Evolutionary conservation across 768 basidiomycete genomes (phyloP), one percentile per base, ranked within the genome.

Genomic region (Hygrocybe coccinea): DNA sequence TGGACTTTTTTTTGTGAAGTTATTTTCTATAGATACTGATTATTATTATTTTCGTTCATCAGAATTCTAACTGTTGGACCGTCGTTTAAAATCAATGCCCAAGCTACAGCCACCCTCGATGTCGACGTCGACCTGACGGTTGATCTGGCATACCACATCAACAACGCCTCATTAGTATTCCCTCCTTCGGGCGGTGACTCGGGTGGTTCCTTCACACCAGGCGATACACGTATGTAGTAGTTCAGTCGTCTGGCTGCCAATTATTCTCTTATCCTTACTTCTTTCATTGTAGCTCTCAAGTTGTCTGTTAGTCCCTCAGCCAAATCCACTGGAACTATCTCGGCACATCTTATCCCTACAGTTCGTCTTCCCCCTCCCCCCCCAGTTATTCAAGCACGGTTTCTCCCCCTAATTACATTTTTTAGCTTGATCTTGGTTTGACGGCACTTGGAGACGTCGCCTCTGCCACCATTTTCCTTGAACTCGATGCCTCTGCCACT

Each of bases 1-100:
- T 9, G 10, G 19, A n/a, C 15, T 24, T 9, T 36, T 25, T 48
- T 36, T 25, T 48, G 9, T 19, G 14, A 34, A 7, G 10, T 47
- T 46, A 11, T 33, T 33, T 29, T 9, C 5, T 15, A n/a, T n/a
- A 2, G 25, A 4, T 8, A 29, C 29, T 29, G 29, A 15, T 36
- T 19, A 11, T 43, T 52, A 33, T 24, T 21, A 25, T 5, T 37
- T 56, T 38, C 15, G 2, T 33, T 21, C 8, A 9, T 41, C 43
- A 73, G 75, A 6, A 68, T 79, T 56, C 62, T 79, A n/a, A 68
- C 62, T 15, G 43, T 79, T 38, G 77, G 75, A 6, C 74, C 77
- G 7, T 66, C 67, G 1, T 76, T 76, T 67, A 60, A 70, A 36
- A 61, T 77, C 48, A 56, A 65, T 12, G 75, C 61, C 1, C 59